Evolutionary conservation across 495 filamentous ascomycete genomes (phyloP), one percentile per base, ranked within the genome.

Genomic region (Lasiosphaeriaceae sp.): DNA sequence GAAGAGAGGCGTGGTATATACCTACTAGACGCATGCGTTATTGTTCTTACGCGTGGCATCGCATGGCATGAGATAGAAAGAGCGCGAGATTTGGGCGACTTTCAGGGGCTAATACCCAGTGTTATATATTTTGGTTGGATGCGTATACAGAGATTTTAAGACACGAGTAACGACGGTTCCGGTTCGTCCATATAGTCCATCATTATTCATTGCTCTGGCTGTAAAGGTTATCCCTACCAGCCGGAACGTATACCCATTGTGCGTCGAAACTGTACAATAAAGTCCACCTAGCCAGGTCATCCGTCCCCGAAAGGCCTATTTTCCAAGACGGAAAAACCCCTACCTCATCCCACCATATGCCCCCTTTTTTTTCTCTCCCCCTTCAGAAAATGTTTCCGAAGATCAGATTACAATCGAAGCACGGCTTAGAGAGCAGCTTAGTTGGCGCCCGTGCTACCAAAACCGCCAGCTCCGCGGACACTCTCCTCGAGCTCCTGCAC

Each of bases 401-500:
- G n/a, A n/a, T n/a, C n/a, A n/a, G n/a, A n/a, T n/a, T n/a, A n/a
- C n/a, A n/a, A n/a, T n/a, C n/a, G n/a, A n/a, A n/a, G n/a, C n/a
- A n/a, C 35, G 31, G 23, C 24, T 12, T n/a, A 23, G 19, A 8
- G 5, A 24, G 3, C 3, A 34, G 12, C 22, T 71, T 67, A 82
- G 73, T 58, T 77, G 68, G 54, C 50, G 12, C 93, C 94, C 14
- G 94, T 98, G 64, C 92, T 96, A 31, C 94, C 94, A 65, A 98
- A 98, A 9, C 94, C 94, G 17, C 92, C 93, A 0, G 84, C 90
- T 21, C 94, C 94, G 49, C 94, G 77, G 20, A 93, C 88, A 65
- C 90, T 96, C 81, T 90, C 90, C 67, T 94, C 90, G 57, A 98
- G 72, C 74, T 91, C 83, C 71, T 88, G 79, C 9, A 97, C 94